Evolutionary conservation across 2,329 filamentous ascomycete genomes (phyloP).

Genomic region (Trichoderma sp.): DNA sequence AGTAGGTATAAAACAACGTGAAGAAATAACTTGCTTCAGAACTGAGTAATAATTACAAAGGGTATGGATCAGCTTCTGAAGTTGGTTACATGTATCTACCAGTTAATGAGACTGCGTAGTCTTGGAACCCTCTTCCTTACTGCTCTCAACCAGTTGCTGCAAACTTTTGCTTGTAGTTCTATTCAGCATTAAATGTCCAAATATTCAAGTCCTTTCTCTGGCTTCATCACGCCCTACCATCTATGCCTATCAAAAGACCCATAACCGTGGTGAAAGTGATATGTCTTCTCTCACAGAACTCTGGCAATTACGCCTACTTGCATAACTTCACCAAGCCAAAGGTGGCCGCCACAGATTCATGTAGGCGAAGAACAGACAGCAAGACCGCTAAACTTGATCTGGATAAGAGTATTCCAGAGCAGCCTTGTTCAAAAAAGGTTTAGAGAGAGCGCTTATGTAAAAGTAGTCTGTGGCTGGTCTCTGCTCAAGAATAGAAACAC

Average conservation of each 20-base stretch:
- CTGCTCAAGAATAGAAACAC: neutral
- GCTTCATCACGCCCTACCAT: too few relatives aligned
- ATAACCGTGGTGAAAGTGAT: neutral
- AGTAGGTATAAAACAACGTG: neutral
- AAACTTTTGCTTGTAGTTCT: neutral
- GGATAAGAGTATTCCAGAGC: neutral
- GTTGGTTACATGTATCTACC: neutral
- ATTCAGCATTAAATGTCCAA: neutral
- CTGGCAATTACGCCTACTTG: neutral
- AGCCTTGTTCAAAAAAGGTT: too few relatives aligned
- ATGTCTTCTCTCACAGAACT: neutral
- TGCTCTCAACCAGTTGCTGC: neutral
- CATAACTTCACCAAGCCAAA: slow-evolving; percentile 2
- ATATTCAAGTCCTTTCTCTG: too few relatives aligned
- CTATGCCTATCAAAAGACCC: neutral
- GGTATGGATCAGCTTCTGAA: neutral
- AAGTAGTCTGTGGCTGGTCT: neutral
- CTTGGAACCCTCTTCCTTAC: neutral
- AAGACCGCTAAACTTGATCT: neutral
- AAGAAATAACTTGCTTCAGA: neutral
- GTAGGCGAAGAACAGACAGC: neutral
- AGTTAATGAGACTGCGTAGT: neutral
- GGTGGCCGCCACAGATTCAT: neutral
- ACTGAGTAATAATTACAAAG: neutral
- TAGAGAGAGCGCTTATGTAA: neutral